Percentiles rank a stretch among this genome's conserved stretches.
phyloP scores from a whole-genome alignment of 768 basidiomycete species.

The Lactarius hatsudake region DNA sequence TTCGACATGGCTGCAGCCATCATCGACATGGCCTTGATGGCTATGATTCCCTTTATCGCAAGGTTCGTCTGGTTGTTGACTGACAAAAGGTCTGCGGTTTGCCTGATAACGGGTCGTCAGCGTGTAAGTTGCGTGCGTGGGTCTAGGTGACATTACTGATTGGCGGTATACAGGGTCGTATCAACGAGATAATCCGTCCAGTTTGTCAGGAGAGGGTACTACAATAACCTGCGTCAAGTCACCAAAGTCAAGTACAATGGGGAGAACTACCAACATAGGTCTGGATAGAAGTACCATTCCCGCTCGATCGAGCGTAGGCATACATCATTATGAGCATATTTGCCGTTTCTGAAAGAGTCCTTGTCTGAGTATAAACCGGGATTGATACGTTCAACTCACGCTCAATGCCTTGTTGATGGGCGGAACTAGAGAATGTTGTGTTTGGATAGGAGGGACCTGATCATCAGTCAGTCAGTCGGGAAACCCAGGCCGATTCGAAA shows the following conservation, averaged over 20 bases:
- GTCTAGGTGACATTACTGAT: conserved; percentile 8
- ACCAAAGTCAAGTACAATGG: background rate
- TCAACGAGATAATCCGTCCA: conserved; percentile 20
- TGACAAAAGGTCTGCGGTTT: background rate
- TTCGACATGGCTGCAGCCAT: conserved; percentile 3
- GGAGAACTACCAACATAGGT: conserved; percentile 1
- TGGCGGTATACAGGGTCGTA: conserved; percentile 4
- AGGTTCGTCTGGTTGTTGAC: conserved; percentile 22
- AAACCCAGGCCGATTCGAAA: background rate
- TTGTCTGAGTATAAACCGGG: background rate
- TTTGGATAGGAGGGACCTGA: conserved; percentile 16
- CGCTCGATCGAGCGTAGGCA: conserved; percentile 11
- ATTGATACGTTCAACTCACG: conserved; percentile 1
- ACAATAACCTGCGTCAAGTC: background rate
- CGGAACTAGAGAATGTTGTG: background rate
- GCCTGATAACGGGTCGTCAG: background rate
- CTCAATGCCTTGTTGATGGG: conserved; percentile 23
- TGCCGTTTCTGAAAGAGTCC: conserved; percentile 15
- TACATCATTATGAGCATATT: conserved; percentile 27
- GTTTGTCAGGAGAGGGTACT: conserved; percentile 13
- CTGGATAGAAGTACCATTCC: conserved; percentile 1
- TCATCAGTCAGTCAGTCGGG: background rate
- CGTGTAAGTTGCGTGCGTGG: background rate
- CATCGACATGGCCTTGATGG: conserved; percentile 23
- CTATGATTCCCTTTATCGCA: conserved; percentile 26